Evolutionary conservation across 805 yeast species (phyloP).

Genomic region (Ogataea parapolymorpha): DNA sequence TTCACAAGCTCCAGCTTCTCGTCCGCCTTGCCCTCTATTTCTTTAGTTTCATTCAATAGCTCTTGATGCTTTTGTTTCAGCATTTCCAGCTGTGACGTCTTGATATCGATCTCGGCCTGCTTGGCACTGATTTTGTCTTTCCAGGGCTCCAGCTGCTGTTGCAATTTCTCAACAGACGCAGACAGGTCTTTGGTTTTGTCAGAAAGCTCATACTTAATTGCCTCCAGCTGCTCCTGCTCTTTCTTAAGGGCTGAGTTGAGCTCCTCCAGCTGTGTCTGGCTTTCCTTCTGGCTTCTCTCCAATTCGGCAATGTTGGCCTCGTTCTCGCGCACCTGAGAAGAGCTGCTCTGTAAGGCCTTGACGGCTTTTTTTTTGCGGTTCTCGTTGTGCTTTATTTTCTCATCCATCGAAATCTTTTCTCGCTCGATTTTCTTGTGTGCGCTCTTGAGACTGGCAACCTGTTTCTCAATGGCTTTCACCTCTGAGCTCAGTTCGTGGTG

Average conservation of each 20-base stretch:
- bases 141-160: conserved; percentile 80
- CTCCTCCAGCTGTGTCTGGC: conserved; percentile 41
- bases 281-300: conserved; percentile 42
- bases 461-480: conserved; percentile 22
- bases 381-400: conserved; percentile 64
- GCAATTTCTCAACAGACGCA: conserved; percentile 58
- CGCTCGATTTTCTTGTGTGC: conserved; percentile 47
- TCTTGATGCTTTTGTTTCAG: conserved; percentile 44
- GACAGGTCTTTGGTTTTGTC: conserved; percentile 71
- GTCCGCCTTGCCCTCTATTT: conserved; percentile 42
- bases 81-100: conserved; percentile 62
- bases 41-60: conserved; percentile 42
- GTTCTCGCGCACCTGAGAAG: conserved; percentile 42
- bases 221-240: conserved; percentile 59
- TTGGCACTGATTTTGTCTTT: conserved; percentile 60
- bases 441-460: conserved; percentile 33
- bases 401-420: conserved; percentile 67
- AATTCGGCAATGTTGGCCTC: conserved; percentile 45
- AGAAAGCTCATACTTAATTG: conserved; percentile 61
- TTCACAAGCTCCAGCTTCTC: conserved; percentile 34
- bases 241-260: conserved; percentile 43
- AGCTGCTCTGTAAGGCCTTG: conserved; percentile 50
- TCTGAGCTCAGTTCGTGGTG: conserved; percentile 24
- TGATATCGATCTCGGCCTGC: conserved; percentile 61
- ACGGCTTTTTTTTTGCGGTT: conserved; percentile 56